Evolutionary conservation across 192 early-diverging fungal species (phyloP).

Genomic region (Backusella liffmaniae): DNA sequence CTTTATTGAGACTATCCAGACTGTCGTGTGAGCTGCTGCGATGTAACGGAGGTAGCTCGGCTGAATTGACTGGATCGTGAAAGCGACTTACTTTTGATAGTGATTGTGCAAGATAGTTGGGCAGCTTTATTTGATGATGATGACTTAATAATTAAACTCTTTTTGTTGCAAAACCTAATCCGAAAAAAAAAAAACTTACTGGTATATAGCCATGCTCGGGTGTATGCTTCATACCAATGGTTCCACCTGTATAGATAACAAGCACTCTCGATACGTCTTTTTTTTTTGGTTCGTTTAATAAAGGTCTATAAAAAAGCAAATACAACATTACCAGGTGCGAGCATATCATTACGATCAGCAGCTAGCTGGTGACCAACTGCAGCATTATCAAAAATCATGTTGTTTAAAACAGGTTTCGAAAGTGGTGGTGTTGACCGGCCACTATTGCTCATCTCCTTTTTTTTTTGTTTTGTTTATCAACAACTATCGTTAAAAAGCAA

Average conservation of each 20-base stretch:
- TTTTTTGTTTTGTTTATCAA: neutral
- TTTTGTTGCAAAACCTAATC: neutral
- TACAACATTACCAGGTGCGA: slow-evolving; percentile 48
- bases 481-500: neutral
- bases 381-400: slow-evolving; percentile 31
- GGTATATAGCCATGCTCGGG: slow-evolving; percentile 68
- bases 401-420: neutral
- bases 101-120: slow-evolving; percentile 79
- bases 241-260: slow-evolving; percentile 95
- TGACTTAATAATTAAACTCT: neutral
- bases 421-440: neutral
- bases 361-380: slow-evolving; percentile 47
- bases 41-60: slow-evolving; percentile 6
- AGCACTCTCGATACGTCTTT: slow-evolving; percentile 79
- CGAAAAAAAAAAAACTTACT: slow-evolving; percentile 25
- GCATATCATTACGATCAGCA: slow-evolving; percentile 56
- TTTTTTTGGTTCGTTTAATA: neutral
- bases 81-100: slow-evolving; percentile 77
- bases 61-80: slow-evolving; percentile 62
- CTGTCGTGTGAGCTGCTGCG: slow-evolving; percentile 32
- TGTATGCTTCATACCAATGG: slow-evolving; percentile 86
- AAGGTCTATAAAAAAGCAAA: too few species aligned
- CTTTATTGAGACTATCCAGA: slow-evolving; percentile 22
- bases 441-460: neutral
- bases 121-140: slow-evolving; percentile 34